Evolutionary conservation across 1,139 yeast species (phyloP).

Genomic region (Chernovozyma sophiae-reginae): DNA sequence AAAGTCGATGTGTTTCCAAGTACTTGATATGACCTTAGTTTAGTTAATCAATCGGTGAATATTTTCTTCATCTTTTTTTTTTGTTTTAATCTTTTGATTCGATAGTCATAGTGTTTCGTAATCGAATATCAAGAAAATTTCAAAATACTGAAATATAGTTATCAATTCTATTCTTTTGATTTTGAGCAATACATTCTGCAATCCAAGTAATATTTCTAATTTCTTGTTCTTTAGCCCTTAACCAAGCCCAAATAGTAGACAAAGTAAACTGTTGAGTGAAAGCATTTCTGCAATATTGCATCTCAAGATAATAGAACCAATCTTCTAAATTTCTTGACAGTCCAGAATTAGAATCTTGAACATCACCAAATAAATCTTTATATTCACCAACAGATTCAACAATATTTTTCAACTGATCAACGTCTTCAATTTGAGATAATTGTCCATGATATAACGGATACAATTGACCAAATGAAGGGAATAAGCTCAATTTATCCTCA

Average conservation of each 20-base stretch:
- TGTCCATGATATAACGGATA: slow-evolving; percentile 71
- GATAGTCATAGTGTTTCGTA: no score
- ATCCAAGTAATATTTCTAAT: slow-evolving; percentile 97
- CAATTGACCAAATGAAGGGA: slow-evolving; percentile 79
- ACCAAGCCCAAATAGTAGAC: slow-evolving; percentile 94
- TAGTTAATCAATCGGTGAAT: no score
- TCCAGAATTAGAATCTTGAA: slow-evolving; percentile 30
- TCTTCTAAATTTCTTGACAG: slow-evolving; percentile 72
- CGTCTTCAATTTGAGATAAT: slow-evolving; percentile 75
- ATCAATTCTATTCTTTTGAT: slow-evolving; percentile 76
- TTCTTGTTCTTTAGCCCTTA: slow-evolving; percentile 93
- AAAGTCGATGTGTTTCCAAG: no score
- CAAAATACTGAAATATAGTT: slow-evolving; percentile 72
- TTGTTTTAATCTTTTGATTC: no score
- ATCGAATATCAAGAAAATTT: no score
- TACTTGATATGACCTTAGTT: no score
- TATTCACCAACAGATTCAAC: slow-evolving; percentile 76
- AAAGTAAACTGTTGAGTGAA: slow-evolving; percentile 95
- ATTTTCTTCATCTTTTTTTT: no score
- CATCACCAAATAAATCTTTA: slow-evolving; percentile 52
- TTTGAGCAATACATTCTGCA: slow-evolving; percentile 93
- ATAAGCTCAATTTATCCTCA: slow-evolving; percentile 64
- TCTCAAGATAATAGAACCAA: slow-evolving; percentile 87
- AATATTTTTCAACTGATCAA: slow-evolving; percentile 73
- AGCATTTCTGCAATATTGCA: slow-evolving; percentile 88